These are phyloP conservation scores for Tolypocladium ovalisporum DNA, from an alignment of 2,329 filamentous ascomycete species.

Conservation along the genomic window DNA sequence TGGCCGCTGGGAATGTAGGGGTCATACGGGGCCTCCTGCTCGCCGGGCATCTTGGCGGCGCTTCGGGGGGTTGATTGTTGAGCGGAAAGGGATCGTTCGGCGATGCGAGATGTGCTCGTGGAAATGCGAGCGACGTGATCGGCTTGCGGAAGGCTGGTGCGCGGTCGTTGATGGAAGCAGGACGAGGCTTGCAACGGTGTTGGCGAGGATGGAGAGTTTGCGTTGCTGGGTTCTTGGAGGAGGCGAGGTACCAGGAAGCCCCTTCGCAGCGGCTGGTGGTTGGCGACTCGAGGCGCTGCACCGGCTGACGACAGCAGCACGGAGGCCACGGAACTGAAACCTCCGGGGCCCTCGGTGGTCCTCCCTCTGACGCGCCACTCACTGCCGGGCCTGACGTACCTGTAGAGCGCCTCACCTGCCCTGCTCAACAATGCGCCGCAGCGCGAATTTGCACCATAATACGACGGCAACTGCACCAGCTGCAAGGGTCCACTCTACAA, in stretches of 20 bases:
- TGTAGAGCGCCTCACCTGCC: background rate
- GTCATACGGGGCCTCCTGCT: slow-evolving; percentile 62
- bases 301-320: slow-evolving; percentile 17
- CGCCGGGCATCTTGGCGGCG: slow-evolving; percentile 33
- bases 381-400: background rate
- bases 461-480: background rate
- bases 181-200: background rate
- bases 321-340: slow-evolving; percentile 10
- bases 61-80: background rate
- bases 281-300: slow-evolving; percentile 18
- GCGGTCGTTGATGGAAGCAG: slow-evolving; percentile 1
- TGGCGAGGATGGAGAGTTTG: slow-evolving; percentile 5
- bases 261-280: slow-evolving; percentile 5
- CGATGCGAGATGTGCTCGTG: background rate
- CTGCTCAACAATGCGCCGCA: background rate
- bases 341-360: slow-evolving; percentile 4
- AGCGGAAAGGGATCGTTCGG: background rate
- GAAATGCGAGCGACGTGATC: background rate
- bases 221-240: slow-evolving; percentile 2
- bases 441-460: background rate
- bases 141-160: slow-evolving; percentile 1
- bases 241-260: slow-evolving; percentile 5
- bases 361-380: background rate
- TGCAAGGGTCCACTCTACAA: background rate
- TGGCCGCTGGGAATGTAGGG: slow-evolving; percentile 74